Base-by-base conservation (phyloP, 176 grass and related monocot species). In the Carex myosuroides region DNA sequence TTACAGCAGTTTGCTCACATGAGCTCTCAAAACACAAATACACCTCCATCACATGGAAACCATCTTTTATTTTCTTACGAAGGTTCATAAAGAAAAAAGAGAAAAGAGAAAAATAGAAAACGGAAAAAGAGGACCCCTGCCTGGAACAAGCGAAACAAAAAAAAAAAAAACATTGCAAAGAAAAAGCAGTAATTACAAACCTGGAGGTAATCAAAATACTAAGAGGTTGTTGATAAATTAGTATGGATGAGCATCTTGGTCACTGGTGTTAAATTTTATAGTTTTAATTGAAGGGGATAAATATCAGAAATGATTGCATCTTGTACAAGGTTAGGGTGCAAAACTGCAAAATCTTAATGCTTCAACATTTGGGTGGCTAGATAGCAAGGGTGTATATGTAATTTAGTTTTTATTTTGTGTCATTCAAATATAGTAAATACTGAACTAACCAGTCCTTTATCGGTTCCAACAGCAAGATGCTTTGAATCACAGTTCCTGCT, bases 401-500 rank as follows among this genome's bases (percentile, higher is more conserved):
- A 52, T 74, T 26, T 52, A 52, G 70, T 39, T 18, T 74, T 32
- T 52, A 13, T 46, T 44, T 60, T 20, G 8, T 24, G 33, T 61
- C 33, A 82, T 65, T n/a, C 22, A 42, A 68, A 67, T 82, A 50
- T 82, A 50, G 6, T 52, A 50, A 46, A 68, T 29, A 50, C 20
- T 79, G 22, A 77, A 82, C 96, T 95, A 90, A 99, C 96, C 65
- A 92, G 86, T 88, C 96, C 93, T 84, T 95, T 93, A 75, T 93
- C 89, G 13, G 96, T 99, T 68, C 93, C 96, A 83, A 89, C 89
- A 88, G 91, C 89, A 89, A 93, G 64, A 92, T 67, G 71, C 78
- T 92, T 99, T 8, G 65, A 92, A 74, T 90, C 88, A 63, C 86
- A 84, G 86, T 95, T 88, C 22, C 77, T 76, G 73, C 82, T 84